Percentiles rank a stretch among this genome's conserved stretches.
Evolutionary conservation across 768 basidiomycete genomes (phyloP).

Genomic region (Lyophyllum atratum): DNA sequence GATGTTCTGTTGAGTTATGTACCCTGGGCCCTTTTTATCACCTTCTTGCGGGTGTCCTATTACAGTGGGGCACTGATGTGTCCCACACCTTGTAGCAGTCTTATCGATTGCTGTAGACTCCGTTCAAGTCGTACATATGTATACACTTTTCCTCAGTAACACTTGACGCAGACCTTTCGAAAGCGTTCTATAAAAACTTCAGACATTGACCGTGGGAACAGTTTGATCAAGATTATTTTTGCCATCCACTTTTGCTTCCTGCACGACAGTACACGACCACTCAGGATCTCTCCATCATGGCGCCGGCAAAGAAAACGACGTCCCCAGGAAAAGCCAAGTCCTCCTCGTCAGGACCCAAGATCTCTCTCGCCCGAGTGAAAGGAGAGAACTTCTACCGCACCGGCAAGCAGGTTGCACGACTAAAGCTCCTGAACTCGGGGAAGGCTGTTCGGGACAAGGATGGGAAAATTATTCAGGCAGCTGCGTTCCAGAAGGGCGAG

Average conservation of each 20-base stretch:
- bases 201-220: constrained; percentile 16
- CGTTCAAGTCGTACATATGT: too few relatives aligned
- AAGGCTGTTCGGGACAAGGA: constrained; percentile 89
- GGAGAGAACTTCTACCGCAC: constrained; percentile 99
- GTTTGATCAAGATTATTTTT: constrained; percentile 19
- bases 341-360: constrained; percentile 46
- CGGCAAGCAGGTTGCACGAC: constrained; percentile 81
- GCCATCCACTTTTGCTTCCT: background rate
- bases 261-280: constrained; percentile 8
- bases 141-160: too few relatives aligned
- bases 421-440: constrained; percentile 93
- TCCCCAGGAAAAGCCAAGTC: constrained; percentile 44
- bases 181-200: background rate
- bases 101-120: too few relatives aligned
- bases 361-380: constrained; percentile 70
- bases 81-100: too few relatives aligned
- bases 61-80: too few relatives aligned
- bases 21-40: too few relatives aligned
- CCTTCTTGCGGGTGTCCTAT: too few relatives aligned
- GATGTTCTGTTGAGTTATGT: too few relatives aligned
- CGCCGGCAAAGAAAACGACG: constrained; percentile 37
- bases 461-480: constrained; percentile 91
- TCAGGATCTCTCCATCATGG: constrained; percentile 29
- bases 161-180: too few relatives aligned
- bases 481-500: constrained; percentile 96